phyloP scores from a whole-genome alignment of 805 yeast genomes.

The Saccharomyces paradoxus region DNA sequence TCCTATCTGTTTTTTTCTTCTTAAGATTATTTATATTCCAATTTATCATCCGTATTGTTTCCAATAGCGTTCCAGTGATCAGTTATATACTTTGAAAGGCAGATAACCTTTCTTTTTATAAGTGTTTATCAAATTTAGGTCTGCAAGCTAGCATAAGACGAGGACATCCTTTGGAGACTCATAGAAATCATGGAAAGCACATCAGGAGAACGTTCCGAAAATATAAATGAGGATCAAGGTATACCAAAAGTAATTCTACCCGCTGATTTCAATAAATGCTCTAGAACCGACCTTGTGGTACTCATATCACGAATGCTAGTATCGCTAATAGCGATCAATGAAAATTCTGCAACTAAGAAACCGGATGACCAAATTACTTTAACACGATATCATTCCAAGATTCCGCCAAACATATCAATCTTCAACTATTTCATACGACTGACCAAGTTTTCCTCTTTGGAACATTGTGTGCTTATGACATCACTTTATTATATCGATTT shows the following conservation, averaged over 20 bases:
- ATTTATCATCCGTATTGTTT: background rate
- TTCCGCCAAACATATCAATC: slow-evolving; percentile 83
- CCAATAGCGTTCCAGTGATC: background rate
- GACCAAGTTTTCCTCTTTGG: slow-evolving; percentile 76
- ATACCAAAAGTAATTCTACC: slow-evolving; percentile 25
- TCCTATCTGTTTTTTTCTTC: background rate
- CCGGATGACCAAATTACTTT: slow-evolving; percentile 33
- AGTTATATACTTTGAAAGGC: background rate
- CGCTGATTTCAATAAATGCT: slow-evolving; percentile 50
- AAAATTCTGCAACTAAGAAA: slow-evolving; percentile 31
- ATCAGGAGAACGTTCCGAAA: background rate
- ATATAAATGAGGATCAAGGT: slow-evolving; percentile 1
- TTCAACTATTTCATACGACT: slow-evolving; percentile 68
- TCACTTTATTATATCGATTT: slow-evolving; percentile 88
- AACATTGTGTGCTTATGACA: slow-evolving; percentile 71
- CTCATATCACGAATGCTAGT: slow-evolving; percentile 74
- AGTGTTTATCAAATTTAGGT: background rate
- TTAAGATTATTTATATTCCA: background rate
- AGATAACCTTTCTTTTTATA: background rate
- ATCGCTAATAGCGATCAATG: slow-evolving; percentile 69
- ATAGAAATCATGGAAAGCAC: background rate
- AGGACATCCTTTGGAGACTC: background rate
- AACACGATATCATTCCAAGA: slow-evolving; percentile 88
- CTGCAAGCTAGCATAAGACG: background rate
- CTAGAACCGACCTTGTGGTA: slow-evolving; percentile 59